Evolutionary conservation across 2,329 filamentous ascomycete genomes (phyloP).

Genomic region (Elsinoe australis): DNA sequence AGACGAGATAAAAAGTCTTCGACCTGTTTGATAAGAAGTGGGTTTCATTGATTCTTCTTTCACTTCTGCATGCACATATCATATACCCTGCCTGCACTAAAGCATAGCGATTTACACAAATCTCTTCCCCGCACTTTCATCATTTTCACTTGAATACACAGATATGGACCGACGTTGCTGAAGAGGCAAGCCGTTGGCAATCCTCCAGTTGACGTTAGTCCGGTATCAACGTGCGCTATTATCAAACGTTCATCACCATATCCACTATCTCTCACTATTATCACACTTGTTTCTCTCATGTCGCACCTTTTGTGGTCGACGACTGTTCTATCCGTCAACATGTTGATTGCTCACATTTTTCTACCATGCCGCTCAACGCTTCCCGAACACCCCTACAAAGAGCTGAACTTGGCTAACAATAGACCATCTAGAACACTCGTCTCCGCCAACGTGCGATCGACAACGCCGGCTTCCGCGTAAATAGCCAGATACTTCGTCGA

Average conservation of each 20-base stretch:
- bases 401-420: neutral
- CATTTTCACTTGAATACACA: conserved; percentile 1
- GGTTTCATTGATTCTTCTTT: conserved; percentile 2
- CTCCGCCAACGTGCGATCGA: neutral
- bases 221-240: neutral
- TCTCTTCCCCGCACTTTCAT: neutral
- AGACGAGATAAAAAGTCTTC: neutral
- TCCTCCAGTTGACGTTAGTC: neutral
- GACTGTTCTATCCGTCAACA: neutral
- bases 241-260: conserved; percentile 10
- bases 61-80: conserved; percentile 14
- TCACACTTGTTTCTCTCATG: neutral
- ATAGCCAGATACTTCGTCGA: too few species aligned
- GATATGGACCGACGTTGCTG: neutral
- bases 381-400: neutral
- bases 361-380: neutral
- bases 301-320: neutral
- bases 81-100: conserved; percentile 15
- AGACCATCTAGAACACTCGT: conserved; percentile 2
- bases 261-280: conserved; percentile 6
- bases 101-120: conserved; percentile 7
- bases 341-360: neutral
- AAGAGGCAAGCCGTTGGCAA: neutral
- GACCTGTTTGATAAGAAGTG: conserved; percentile 10
- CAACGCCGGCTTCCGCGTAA: too few species aligned